These are phyloP conservation scores for Akebia trifoliata DNA, from an alignment of 164 flowering plant genomes.

Conservation along the genomic window DNA sequence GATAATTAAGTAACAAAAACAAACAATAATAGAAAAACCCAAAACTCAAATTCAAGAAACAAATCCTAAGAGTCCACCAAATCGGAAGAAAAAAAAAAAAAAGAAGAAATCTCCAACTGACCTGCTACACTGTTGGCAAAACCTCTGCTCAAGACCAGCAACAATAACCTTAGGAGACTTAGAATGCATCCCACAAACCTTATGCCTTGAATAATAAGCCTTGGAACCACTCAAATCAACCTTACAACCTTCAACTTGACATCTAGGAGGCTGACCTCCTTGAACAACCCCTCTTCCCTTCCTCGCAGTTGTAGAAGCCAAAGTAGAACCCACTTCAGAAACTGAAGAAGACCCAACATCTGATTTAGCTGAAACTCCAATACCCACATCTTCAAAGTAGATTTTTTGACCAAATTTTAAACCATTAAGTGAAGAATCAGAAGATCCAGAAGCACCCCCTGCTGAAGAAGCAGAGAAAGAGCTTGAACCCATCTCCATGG, in stretches of 20 bases:
- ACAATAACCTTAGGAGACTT: constrained; percentile 69
- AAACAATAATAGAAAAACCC: neutral
- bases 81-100: neutral
- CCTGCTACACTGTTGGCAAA: constrained; percentile 94
- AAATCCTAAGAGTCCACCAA: neutral
- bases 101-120: constrained; percentile 16
- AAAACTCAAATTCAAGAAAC: neutral
- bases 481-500: constrained; percentile 46
- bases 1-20: neutral
- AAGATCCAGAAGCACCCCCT: constrained; percentile 30
- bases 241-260: constrained; percentile 82
- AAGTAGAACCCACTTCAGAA: constrained; percentile 12
- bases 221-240: constrained; percentile 81
- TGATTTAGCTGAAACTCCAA: constrained; percentile 31
- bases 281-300: constrained; percentile 39
- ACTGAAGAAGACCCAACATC: constrained; percentile 31
- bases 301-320: constrained; percentile 26
- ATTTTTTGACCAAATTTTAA: constrained; percentile 68
- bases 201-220: constrained; percentile 90
- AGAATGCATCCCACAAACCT: constrained; percentile 82
- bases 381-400: constrained; percentile 68
- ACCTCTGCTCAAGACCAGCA: constrained; percentile 67
- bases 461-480: constrained; percentile 27
- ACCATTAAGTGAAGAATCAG: constrained; percentile 52
- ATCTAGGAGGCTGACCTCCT: constrained; percentile 65